These are phyloP conservation scores for Bolboschoenus planiculmis DNA, from an alignment of 176 grass and related monocot species.

Conservation along the genomic window DNA sequence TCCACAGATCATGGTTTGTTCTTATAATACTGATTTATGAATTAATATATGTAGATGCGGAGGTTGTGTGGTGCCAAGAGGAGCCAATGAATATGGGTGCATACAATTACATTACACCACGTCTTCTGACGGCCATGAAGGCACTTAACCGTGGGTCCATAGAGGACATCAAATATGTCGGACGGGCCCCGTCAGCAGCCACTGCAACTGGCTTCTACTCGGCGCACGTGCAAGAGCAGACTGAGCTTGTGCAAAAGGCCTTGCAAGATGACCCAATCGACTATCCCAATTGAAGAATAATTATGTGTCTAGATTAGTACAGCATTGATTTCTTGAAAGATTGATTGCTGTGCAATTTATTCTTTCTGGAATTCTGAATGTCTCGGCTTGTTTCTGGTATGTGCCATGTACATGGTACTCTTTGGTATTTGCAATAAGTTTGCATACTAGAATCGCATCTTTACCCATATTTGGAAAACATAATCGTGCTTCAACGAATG, in stretches of 20 bases:
- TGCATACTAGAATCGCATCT: neutral
- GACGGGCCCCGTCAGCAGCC: slow-evolving; percentile 78
- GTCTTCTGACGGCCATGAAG: slow-evolving; percentile 63
- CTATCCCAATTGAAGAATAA: slow-evolving; percentile 29
- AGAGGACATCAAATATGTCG: slow-evolving; percentile 82
- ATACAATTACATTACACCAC: slow-evolving; percentile 67
- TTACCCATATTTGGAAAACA: neutral
- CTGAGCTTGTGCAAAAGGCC: slow-evolving; percentile 65
- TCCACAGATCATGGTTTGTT: neutral
- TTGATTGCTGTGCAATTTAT: slow-evolving; percentile 12
- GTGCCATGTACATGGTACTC: neutral
- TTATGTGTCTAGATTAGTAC: neutral
- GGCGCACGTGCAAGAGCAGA: slow-evolving; percentile 66
- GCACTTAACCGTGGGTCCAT: slow-evolving; percentile 46
- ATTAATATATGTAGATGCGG: slow-evolving; percentile 45
- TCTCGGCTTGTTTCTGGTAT: neutral
- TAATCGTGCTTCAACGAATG: neutral
- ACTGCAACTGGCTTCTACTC: slow-evolving; percentile 78
- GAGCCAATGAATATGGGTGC: slow-evolving; percentile 97
- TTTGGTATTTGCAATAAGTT: neutral
- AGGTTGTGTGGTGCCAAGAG: slow-evolving; percentile 96
- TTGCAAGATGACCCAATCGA: slow-evolving; percentile 61
- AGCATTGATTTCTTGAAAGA: slow-evolving; percentile 1
- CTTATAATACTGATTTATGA: neutral
- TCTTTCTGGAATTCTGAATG: neutral